Conservation (phyloP, 1,284 basidiomycete genomes). For the Tilletia indica region DNA sequence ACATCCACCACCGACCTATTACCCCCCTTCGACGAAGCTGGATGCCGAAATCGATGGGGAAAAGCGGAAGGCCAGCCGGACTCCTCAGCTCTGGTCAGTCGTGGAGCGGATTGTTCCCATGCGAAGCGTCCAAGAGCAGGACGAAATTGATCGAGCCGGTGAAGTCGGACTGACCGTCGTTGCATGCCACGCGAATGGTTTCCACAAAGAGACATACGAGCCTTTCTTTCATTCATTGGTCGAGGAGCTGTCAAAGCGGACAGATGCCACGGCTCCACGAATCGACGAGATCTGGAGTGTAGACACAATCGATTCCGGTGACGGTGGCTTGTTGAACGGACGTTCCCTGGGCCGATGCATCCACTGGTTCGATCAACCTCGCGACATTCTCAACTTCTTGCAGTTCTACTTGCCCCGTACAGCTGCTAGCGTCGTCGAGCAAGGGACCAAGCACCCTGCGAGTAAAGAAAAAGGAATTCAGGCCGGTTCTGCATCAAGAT, state of each 20-base stretch:
- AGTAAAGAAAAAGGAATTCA: background rate
- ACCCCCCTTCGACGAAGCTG: background rate
- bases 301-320: constrained; percentile 75
- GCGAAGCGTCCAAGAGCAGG: background rate
- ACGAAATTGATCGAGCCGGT: constrained; percentile 17
- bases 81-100: constrained; percentile 10
- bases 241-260: constrained; percentile 16
- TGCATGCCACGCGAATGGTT: constrained; percentile 75
- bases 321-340: constrained; percentile 68
- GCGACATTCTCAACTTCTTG: constrained; percentile 73
- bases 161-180: constrained; percentile 66
- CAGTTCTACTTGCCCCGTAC: constrained; percentile 63
- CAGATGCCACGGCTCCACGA: constrained; percentile 23
- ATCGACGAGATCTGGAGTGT: constrained; percentile 77
- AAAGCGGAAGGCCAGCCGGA: background rate
- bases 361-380: constrained; percentile 69
- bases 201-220: constrained; percentile 66
- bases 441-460: background rate
- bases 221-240: constrained; percentile 7
- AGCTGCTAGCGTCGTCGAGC: too few species aligned
- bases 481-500: background rate
- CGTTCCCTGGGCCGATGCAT: constrained; percentile 63
- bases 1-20: constrained; percentile 1
- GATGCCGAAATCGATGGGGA: constrained; percentile 11
- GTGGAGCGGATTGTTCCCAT: constrained; percentile 12